Evolutionary conservation across 1,139 yeast species (phyloP).

Genomic region (Lodderomyces jiufengensis): DNA sequence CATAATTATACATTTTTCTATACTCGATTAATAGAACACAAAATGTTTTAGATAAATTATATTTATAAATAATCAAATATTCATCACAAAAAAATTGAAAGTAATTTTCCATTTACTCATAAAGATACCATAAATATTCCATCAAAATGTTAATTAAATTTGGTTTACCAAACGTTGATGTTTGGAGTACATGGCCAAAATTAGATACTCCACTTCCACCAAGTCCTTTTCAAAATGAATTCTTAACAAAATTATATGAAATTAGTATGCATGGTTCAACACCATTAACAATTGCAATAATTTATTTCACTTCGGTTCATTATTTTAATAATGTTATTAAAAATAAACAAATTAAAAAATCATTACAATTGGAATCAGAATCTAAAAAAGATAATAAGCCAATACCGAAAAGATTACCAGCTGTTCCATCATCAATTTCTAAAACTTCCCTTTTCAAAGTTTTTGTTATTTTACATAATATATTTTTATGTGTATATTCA

Average conservation of each 20-base stretch:
- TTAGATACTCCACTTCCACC: slow-evolving; percentile 32
- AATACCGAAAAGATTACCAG: slow-evolving; percentile 34
- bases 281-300: slow-evolving; percentile 57
- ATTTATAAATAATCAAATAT: too few relatives aligned
- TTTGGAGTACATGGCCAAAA: slow-evolving; percentile 30
- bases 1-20: too few relatives aligned
- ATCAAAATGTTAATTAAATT: slow-evolving; percentile 25
- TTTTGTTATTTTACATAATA: slow-evolving; percentile 60
- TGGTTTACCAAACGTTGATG: slow-evolving; percentile 35
- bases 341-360: slow-evolving; percentile 31
- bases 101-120: too few relatives aligned
- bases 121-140: too few relatives aligned
- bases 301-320: slow-evolving; percentile 61
- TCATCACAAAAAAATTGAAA: too few relatives aligned
- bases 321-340: slow-evolving; percentile 43
- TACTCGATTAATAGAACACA: too few relatives aligned
- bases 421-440: slow-evolving; percentile 56
- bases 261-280: slow-evolving; percentile 38
- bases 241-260: slow-evolving; percentile 25
- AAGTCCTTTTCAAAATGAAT: slow-evolving; percentile 33
- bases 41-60: too few relatives aligned
- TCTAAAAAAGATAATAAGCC: slow-evolving; percentile 5
- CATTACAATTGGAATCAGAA: slow-evolving; percentile 10
- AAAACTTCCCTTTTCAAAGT: slow-evolving; percentile 45
- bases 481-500: slow-evolving; percentile 61